Conservation (phyloP, 2,329 filamentous ascomycete genomes). For the Whalleya microplaca region DNA sequence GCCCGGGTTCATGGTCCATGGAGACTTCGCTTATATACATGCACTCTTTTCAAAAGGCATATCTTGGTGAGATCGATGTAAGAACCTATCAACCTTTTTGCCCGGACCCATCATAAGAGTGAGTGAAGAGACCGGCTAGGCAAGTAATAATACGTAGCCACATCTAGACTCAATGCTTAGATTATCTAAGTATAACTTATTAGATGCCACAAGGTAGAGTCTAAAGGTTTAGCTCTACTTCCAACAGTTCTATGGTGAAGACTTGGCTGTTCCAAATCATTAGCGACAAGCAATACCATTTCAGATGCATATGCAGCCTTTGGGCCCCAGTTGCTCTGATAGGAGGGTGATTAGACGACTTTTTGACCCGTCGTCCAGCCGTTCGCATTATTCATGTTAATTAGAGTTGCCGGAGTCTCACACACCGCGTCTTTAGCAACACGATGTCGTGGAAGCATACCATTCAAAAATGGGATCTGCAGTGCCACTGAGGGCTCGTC, state of each 20-base stretch:
- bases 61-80: too few relatives aligned
- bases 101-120: too few relatives aligned
- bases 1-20: too few relatives aligned
- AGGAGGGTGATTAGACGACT: not conserved
- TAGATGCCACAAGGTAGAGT: too few relatives aligned
- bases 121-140: too few relatives aligned
- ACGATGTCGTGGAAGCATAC: conserved; percentile 12
- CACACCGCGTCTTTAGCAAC: not conserved
- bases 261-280: too few relatives aligned
- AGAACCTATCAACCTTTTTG: too few relatives aligned
- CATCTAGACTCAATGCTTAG: not conserved
- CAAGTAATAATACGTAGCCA: not conserved
- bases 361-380: not conserved
- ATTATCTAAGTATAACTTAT: not conserved
- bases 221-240: too few relatives aligned
- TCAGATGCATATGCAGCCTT: not conserved
- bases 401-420: not conserved
- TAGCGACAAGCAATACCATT: not conserved
- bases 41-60: too few relatives aligned
- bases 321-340: not conserved
- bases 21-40: too few relatives aligned
- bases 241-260: too few relatives aligned
- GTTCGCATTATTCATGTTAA: not conserved
- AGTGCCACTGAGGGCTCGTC: conserved; percentile 30
- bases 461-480: conserved; percentile 32